These are phyloP conservation scores for Hawksworthiomyces lignivorus DNA, from an alignment of 2,329 filamentous ascomycete species.

Conservation along the genomic window DNA sequence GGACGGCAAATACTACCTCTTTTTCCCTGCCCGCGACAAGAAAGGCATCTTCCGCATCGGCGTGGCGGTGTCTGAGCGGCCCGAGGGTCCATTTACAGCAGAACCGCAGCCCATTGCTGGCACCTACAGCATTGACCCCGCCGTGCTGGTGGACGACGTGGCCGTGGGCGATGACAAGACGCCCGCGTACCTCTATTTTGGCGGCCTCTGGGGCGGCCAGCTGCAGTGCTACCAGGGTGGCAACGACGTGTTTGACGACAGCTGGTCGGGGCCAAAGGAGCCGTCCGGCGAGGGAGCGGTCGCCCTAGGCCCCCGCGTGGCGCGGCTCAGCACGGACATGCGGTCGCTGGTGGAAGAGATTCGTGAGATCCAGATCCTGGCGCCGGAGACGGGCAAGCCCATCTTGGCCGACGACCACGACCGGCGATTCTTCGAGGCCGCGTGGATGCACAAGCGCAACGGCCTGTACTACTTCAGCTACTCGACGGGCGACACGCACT, in stretches of 20 bases:
- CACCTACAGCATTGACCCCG: slow-evolving; percentile 70
- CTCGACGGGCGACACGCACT: slow-evolving; percentile 72
- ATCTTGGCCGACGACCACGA: slow-evolving; percentile 63
- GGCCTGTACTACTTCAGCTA: slow-evolving; percentile 70
- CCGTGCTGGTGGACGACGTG: slow-evolving; percentile 63
- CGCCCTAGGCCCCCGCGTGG: slow-evolving; percentile 62
- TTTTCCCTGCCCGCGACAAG: slow-evolving; percentile 68
- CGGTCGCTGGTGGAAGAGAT: slow-evolving; percentile 47
- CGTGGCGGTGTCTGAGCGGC: slow-evolving; percentile 55
- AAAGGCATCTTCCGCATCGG: slow-evolving; percentile 66
- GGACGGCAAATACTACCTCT: slow-evolving; percentile 63
- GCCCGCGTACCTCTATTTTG: slow-evolving; percentile 59
- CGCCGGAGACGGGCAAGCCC: slow-evolving; percentile 49
- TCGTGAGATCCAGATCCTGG: slow-evolving; percentile 56
- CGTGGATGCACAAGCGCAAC: slow-evolving; percentile 68
- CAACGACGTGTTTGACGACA: slow-evolving; percentile 44
- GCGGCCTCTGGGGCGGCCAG: slow-evolving; percentile 74
- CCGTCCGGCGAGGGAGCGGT: slow-evolving; percentile 44
- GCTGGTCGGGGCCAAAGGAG: slow-evolving; percentile 50
- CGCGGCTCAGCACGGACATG: slow-evolving; percentile 58
- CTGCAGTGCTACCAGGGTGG: slow-evolving; percentile 61
- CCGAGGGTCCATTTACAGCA: slow-evolving; percentile 62
- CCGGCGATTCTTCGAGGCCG: slow-evolving; percentile 70
- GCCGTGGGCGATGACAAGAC: slow-evolving; percentile 55
- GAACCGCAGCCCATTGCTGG: slow-evolving; percentile 58